Evolutionary conservation across 352 stramenopile genomes (phyloP), one percentile per base, ranked within the genome.

Genomic region (Globisporangium middletonii): DNA sequence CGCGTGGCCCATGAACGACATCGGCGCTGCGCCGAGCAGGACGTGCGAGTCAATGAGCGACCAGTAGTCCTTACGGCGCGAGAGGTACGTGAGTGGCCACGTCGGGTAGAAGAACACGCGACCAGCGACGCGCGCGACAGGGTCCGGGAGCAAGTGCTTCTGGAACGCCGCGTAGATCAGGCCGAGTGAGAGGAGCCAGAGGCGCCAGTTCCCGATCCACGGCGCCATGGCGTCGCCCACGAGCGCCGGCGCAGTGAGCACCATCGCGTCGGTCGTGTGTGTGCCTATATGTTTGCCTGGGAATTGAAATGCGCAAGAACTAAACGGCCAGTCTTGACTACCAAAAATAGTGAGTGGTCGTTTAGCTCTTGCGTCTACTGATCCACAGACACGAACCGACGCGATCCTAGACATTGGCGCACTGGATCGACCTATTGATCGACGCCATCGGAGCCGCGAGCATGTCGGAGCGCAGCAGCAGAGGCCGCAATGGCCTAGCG

Each of bases 31-130:
- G 35, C 94, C 94, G 38, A 98, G 68, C 2, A 98, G 59, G 16
- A 98, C 88, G 62, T 96, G 84, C 60, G 92, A 92, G 65, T 98
- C 94, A 41, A 98, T 77, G 47, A 89, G 71, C 38, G 90, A 97
- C 58, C 78, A 96, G 73, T 96, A 97, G 73, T 94, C 87, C 38
- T 72, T 72, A 47, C 93, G 80, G n/a, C 90, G 71, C 53, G 79
- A 80, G 16, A 90, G 72, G 63, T 95, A 92, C 49, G 94, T 98
- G 53, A 98, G 83, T 6, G 94, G 94, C 66, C 93, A 86, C 19
- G 92, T 98, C 27, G 94, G 94, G 69, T 95, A 98, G 75, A 98
- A 98, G 48, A 86, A 84, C 12, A 83, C 59, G 27, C 80, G 77
- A 8, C 84, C 92, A 4, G 89, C 89, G 54, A 97, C 65, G 54